Conservation (phyloP, 164 flowering plant species). For the Magnolia officinalis region DNA sequence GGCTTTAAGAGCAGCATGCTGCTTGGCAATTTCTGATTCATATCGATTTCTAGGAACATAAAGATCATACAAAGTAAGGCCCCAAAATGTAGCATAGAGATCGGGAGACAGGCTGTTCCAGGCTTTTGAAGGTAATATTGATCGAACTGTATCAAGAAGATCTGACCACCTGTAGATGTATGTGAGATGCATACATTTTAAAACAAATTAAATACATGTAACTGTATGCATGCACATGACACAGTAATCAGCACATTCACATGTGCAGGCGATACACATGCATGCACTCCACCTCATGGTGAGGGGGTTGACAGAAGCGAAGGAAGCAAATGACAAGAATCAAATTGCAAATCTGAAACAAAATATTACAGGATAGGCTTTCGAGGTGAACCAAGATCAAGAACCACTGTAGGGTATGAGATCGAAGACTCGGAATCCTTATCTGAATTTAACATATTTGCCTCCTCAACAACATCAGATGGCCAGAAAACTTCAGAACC, state of each 20-base stretch:
- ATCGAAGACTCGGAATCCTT: conserved; percentile 42
- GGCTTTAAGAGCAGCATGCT: conserved; percentile 86
- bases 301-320: background rate
- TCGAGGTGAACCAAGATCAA: conserved; percentile 62
- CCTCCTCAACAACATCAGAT: conserved; percentile 41
- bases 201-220: background rate
- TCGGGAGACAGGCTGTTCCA: conserved; percentile 99
- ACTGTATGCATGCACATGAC: background rate
- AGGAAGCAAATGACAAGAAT: background rate
- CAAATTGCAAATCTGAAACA: background rate
- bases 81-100: conserved; percentile 98
- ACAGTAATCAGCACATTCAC: background rate
- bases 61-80: conserved; percentile 95
- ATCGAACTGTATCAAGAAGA: conserved; percentile 74
- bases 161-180: conserved; percentile 76
- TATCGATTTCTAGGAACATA: conserved; percentile 88
- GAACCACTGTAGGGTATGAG: conserved; percentile 33
- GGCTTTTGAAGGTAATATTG: conserved; percentile 89
- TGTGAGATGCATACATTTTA: background rate
- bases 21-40: conserved; percentile 84
- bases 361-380: conserved; percentile 54
- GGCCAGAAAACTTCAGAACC: conserved; percentile 77
- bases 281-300: background rate
- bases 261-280: background rate
- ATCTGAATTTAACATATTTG: conserved; percentile 24